Evolutionary conservation across 495 filamentous ascomycete species (phyloP).

Genomic region (Saxispiralis lemnorum): DNA sequence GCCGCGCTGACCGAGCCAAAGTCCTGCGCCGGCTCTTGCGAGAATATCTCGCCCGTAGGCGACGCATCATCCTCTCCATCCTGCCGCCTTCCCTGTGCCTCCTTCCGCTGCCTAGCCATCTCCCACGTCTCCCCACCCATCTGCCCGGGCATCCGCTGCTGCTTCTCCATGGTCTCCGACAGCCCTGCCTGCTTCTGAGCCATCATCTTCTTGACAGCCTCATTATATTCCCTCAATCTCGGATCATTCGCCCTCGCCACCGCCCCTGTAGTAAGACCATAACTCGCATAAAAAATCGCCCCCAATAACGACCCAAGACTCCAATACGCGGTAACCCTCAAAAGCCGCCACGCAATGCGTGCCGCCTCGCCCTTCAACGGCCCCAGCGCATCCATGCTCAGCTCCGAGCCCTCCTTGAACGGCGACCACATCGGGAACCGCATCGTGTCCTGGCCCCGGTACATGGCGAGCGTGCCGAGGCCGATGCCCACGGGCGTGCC

Average conservation of each 20-base stretch:
- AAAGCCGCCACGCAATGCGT: constrained; percentile 11
- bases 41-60: constrained; percentile 11
- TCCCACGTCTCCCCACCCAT: constrained; percentile 8
- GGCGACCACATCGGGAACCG: constrained; percentile 17
- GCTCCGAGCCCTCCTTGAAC: constrained; percentile 10
- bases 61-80: constrained; percentile 8
- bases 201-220: constrained; percentile 6
- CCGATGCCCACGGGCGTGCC: constrained; percentile 10
- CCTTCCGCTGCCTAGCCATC: constrained; percentile 14
- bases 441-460: constrained; percentile 3
- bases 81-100: constrained; percentile 1
- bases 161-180: not conserved
- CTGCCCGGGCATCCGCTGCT: not conserved
- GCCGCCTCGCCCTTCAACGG: constrained; percentile 13
- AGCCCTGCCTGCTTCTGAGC: not conserved
- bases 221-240: constrained; percentile 15
- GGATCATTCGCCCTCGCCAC: constrained; percentile 12
- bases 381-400: constrained; percentile 11
- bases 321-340: constrained; percentile 6
- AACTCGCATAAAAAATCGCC: constrained; percentile 10
- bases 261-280: constrained; percentile 2
- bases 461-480: constrained; percentile 1
- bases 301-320: constrained; percentile 10
- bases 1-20: not conserved
- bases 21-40: not conserved